Percentiles rank a stretch among this genome's conserved stretches.
Conservation (phyloP, 257 asterid genomes). For the Rehmannia glutinosa region DNA sequence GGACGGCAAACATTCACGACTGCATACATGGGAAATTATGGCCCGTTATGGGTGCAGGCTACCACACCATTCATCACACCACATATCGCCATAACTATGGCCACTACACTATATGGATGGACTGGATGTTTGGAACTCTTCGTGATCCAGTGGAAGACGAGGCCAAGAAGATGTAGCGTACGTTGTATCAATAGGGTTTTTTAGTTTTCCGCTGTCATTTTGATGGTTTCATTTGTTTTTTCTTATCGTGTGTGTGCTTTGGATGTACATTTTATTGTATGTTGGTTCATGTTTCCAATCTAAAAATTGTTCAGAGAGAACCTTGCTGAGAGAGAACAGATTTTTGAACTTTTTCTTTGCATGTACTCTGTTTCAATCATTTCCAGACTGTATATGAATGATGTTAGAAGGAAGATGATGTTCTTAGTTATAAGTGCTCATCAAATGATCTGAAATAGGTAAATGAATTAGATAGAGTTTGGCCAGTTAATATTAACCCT, state of each 20-base stretch:
- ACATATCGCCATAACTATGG: constrained; percentile 95
- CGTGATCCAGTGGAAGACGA: constrained; percentile 76
- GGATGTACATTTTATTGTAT: constrained; percentile 18
- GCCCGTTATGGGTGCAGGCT: constrained; percentile 99
- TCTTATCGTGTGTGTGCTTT: neutral
- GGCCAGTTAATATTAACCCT: neutral
- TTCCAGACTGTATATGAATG: neutral
- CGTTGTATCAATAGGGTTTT: neutral
- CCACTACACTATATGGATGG: constrained; percentile 96
- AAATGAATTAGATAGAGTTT: no score
- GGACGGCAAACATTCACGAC: constrained; percentile 97
- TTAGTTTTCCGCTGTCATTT: no score
- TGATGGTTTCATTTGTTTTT: constrained; percentile 1
- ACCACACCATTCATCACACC: constrained; percentile 98
- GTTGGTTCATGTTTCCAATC: neutral
- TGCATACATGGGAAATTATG: constrained; percentile 83
- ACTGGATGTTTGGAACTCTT: constrained; percentile 98
- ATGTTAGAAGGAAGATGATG: neutral
- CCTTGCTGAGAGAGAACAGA: neutral
- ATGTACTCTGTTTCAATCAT: neutral
- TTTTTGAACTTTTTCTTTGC: neutral
- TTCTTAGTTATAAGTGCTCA: neutral
- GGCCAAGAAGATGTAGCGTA: constrained; percentile 45
- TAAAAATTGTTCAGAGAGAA: neutral
- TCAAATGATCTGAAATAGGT: neutral